Evolutionary conservation across 352 stramenopile species (phyloP).

Genomic region (Phytophthora palmivora): DNA sequence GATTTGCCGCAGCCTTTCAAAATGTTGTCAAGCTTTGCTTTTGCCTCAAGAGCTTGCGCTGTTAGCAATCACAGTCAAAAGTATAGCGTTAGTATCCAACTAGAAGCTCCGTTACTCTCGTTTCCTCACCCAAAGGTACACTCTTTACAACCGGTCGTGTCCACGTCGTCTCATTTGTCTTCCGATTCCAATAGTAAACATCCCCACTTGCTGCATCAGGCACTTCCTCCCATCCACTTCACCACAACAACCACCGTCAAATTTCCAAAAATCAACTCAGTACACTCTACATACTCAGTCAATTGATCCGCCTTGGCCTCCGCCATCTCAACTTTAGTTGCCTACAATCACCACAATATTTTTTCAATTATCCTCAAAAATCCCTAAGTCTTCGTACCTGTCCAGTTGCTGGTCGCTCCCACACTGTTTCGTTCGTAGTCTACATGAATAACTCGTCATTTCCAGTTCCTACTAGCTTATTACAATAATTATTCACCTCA

Average conservation of each 20-base stretch:
- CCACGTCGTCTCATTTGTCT: slow-evolving; percentile 83
- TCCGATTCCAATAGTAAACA: slow-evolving; percentile 79
- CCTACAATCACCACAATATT: not conserved
- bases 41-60: slow-evolving; percentile 66
- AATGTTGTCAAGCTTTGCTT: slow-evolving; percentile 67
- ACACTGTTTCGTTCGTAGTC: slow-evolving; percentile 79
- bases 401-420: slow-evolving; percentile 54
- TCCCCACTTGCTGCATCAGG: slow-evolving; percentile 57
- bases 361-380: too few species aligned
- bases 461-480: too few species aligned
- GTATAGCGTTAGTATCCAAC: not conserved
- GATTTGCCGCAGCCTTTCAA: slow-evolving; percentile 47
- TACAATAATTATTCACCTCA: slow-evolving; percentile 48
- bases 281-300: slow-evolving; percentile 25
- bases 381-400: not conserved
- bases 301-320: slow-evolving; percentile 7
- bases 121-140: slow-evolving; percentile 60
- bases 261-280: slow-evolving; percentile 1
- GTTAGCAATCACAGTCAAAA: not conserved
- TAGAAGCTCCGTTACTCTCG: not conserved
- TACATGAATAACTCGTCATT: slow-evolving; percentile 28
- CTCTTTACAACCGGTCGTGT: slow-evolving; percentile 50
- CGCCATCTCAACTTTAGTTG: slow-evolving; percentile 10
- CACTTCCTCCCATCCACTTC: slow-evolving; percentile 73
- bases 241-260: slow-evolving; percentile 10